Evolutionary conservation across 495 filamentous ascomycete species (phyloP).

Genomic region (Staphylotrichum tortipilum): DNA sequence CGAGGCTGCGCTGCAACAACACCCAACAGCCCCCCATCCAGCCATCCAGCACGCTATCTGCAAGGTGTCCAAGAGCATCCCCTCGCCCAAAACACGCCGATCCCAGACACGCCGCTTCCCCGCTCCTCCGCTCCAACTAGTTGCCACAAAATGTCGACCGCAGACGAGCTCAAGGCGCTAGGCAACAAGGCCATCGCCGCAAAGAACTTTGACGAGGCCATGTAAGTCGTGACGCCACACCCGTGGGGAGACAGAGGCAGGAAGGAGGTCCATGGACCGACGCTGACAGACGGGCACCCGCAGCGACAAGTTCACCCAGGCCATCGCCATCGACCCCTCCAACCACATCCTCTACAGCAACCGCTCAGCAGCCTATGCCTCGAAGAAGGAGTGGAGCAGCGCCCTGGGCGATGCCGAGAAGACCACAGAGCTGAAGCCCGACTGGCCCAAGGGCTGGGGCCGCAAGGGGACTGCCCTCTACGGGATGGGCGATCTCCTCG

Average conservation of each 20-base stretch:
- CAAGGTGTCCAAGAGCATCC: too few species aligned
- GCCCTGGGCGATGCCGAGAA: constrained; percentile 88
- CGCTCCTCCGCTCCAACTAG: neutral
- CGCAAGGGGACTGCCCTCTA: constrained; percentile 88
- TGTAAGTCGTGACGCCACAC: constrained; percentile 52
- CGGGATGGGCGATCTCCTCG: constrained; percentile 75
- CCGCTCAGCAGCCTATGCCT: constrained; percentile 90
- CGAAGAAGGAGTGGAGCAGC: constrained; percentile 73
- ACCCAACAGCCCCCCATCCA: too few species aligned
- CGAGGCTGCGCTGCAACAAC: constrained; percentile 10
- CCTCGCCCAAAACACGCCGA: too few species aligned
- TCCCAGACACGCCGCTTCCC: neutral
- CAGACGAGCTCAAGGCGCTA: constrained; percentile 75
- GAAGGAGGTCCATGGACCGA: too few species aligned
- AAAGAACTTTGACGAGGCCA: constrained; percentile 90
- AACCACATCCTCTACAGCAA: constrained; percentile 99
- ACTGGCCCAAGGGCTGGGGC: constrained; percentile 94
- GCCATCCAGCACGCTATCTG: too few species aligned
- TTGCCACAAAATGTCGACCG: constrained; percentile 34
- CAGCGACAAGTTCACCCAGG: constrained; percentile 88
- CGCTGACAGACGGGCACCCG: neutral
- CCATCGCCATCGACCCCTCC: constrained; percentile 74
- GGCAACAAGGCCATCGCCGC: constrained; percentile 97
- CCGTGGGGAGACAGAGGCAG: neutral
- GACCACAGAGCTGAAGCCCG: constrained; percentile 85